Conservation (phyloP, 2,329 filamentous ascomycete species). For the Bertia moriformis region DNA sequence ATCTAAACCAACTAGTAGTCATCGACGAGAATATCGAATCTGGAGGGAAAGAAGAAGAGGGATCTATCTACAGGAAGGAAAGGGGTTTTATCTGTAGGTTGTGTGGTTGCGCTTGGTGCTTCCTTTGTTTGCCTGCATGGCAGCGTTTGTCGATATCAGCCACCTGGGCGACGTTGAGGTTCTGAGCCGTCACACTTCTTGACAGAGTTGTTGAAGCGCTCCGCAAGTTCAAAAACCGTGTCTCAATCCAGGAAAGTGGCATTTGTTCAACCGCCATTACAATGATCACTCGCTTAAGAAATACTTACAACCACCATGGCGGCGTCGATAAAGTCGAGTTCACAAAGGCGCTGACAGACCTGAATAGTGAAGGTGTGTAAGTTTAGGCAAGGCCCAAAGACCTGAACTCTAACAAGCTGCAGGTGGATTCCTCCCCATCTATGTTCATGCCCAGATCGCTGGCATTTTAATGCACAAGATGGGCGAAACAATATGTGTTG, state of each 20-base stretch:
- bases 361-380: not conserved
- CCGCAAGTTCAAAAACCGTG: conserved; percentile 6
- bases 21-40: no score
- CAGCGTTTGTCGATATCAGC: no score
- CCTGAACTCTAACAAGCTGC: not conserved
- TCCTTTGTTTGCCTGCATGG: no score
- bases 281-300: conserved; percentile 6
- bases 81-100: no score
- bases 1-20: no score
- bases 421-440: conserved; percentile 9
- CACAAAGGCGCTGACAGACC: not conserved
- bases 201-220: conserved; percentile 7
- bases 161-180: no score
- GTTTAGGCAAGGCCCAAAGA: not conserved
- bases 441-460: conserved; percentile 18
- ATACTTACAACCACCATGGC: conserved; percentile 4
- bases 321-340: conserved; percentile 3
- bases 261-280: conserved; percentile 3
- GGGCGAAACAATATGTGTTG: conserved; percentile 9
- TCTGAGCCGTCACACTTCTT: not conserved
- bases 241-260: conserved; percentile 1
- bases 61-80: no score
- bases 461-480: conserved; percentile 13
- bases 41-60: no score
- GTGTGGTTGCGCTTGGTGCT: no score